A percentile compares a stretch with the other conserved stretches of the same genome.
Conservation (phyloP, 106 monocot species). For the Dendrobium chrysotoxum region DNA sequence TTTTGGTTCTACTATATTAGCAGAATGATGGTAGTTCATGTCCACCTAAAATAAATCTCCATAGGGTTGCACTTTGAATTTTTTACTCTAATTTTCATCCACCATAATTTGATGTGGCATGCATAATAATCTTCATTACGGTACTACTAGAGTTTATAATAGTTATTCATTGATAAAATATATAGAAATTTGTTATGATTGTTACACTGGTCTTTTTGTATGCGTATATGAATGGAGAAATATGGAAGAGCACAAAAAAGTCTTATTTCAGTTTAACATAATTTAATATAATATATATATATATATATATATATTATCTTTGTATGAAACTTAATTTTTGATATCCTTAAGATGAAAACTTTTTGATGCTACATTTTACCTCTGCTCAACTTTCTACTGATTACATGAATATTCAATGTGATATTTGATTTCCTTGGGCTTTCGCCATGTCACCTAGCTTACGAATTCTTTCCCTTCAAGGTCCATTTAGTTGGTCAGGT, state of each 20-base stretch:
- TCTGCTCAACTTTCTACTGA: neutral
- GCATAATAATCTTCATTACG: no score
- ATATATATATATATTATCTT: neutral
- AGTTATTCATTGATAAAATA: no score
- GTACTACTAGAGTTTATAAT: no score
- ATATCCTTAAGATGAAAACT: neutral
- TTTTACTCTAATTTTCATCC: no score
- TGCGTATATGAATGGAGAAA: no score
- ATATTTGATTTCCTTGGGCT: constrained; percentile 1
- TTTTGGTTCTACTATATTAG: no score
- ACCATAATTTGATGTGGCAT: no score
- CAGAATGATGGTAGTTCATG: no score
- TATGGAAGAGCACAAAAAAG: neutral
- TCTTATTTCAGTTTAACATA: neutral
- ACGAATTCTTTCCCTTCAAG: neutral
- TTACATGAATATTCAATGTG: neutral
- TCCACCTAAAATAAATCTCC: no score
- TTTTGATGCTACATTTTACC: neutral
- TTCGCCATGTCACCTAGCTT: neutral
- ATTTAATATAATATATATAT: neutral
- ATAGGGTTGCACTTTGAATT: no score
- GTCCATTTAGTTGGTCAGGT: neutral
- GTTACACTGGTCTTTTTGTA: no score
- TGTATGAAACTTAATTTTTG: neutral
- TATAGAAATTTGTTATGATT: no score